Evolutionary conservation across 2,329 filamentous ascomycete species (phyloP).

Genomic region (Uncinocarpus reesii): DNA sequence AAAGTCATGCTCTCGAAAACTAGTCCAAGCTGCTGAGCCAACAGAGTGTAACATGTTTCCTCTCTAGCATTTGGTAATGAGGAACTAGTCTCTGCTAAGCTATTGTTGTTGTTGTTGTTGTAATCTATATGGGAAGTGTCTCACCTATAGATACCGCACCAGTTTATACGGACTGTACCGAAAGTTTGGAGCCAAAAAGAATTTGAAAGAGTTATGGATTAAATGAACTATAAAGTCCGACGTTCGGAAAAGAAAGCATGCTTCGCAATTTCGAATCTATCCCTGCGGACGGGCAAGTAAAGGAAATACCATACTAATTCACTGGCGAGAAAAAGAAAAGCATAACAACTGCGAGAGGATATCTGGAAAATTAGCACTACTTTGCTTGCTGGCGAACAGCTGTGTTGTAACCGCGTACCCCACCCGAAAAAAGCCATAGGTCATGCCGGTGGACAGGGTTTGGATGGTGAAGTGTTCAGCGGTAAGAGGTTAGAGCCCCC

Average conservation of each 20-base stretch:
- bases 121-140: too few relatives aligned
- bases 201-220: conserved; percentile 4
- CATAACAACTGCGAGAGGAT: conserved; percentile 9
- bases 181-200: not conserved
- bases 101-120: not conserved
- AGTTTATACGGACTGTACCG: not conserved
- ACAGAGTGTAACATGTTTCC: too few relatives aligned
- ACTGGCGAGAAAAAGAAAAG: conserved; percentile 5
- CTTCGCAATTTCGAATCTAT: conserved; percentile 5
- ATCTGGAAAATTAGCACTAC: conserved; percentile 10
- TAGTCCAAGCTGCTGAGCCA: too few relatives aligned
- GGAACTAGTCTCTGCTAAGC: too few relatives aligned
- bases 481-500: not conserved
- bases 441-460: not conserved
- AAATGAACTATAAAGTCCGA: conserved; percentile 10
- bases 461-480: not conserved
- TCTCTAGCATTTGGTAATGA: too few relatives aligned
- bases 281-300: not conserved
- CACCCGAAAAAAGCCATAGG: not conserved
- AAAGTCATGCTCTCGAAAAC: too few relatives aligned
- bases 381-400: conserved; percentile 1
- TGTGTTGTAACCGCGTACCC: conserved; percentile 1
- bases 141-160: not conserved
- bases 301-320: conserved; percentile 10
- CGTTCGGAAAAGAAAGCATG: conserved; percentile 6